Evolutionary conservation across 192 early-diverging fungal genomes (phyloP), one percentile per base, ranked within the genome.

Genomic region (Coemansia sp.): DNA sequence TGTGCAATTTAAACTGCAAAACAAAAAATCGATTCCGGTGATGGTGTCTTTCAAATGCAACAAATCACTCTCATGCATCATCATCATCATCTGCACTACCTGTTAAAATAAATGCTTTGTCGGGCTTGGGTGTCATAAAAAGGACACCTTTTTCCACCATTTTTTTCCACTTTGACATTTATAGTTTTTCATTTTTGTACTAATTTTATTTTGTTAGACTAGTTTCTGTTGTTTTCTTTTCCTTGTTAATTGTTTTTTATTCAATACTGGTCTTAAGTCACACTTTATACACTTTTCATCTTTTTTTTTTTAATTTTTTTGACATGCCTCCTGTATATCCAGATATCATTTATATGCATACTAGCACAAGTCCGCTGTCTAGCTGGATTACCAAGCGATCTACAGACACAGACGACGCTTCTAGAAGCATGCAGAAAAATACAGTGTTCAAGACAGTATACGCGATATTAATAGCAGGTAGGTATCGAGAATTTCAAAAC

Each of bases 371-470:
- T 2, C 10, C 42, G 16, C 42, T 45, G 8, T 7, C 42, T 45
- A 7, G 42, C 42, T 45, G 42, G 42, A 11, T 45, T 11, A 45
- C 8, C 10, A 45, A 45, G 12, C 42, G 42, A 45, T 45, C 42
- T 12, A 45, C 42, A 45, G 42, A 5, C 2, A 16, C 42, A 16
- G 16, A 45, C 16, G 12, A 11, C 42, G 10, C 8, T 11, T 45
- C 49, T 0, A 40, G 14, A 8, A 1, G 48, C 0, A 11, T 45
- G 2, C 51, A 50, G 1, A 14, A n/a, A 8, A 38, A 20, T n/a
- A 18, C 50, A 29, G 33, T 64, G 18, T 64, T 54, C 63, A 64
- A 64, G 25, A 36, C 51, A 5, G 28, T 64, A 55, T 64, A 64
- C 51, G 50, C 50, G 1, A 18, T 64, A 18, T 51, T 64, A 33